phyloP scores from a whole-genome alignment of 441 rosid genomes.

The Croton laevigatus region DNA sequence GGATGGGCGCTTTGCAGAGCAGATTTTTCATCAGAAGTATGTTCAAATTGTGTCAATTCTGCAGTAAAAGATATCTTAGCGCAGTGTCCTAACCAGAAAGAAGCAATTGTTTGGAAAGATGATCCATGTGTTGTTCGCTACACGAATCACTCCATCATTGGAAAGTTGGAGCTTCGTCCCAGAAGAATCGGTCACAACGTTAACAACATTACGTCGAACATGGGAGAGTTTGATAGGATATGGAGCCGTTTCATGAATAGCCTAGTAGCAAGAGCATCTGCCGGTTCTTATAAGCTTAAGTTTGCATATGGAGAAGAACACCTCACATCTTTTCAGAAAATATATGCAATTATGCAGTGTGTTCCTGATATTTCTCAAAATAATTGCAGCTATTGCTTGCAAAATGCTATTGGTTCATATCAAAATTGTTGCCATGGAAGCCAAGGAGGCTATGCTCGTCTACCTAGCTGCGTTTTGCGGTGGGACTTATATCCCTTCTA shows the following conservation, averaged over 20 bases:
- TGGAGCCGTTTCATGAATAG: slow-evolving; percentile 13
- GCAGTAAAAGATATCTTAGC: slow-evolving; percentile 24
- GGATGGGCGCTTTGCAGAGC: slow-evolving; percentile 36
- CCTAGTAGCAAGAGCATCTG: slow-evolving; percentile 13
- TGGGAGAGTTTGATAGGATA: neutral
- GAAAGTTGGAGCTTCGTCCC: slow-evolving; percentile 22
- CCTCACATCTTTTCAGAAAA: too few relatives aligned
- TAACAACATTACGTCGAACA: neutral
- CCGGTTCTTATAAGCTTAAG: neutral
- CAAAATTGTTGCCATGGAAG: neutral
- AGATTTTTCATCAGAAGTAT: slow-evolving; percentile 33
- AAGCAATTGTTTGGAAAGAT: slow-evolving; percentile 36
- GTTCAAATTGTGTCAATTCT: slow-evolving; percentile 34
- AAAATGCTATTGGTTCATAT: neutral
- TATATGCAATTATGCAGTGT: neutral
- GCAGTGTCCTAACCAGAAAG: slow-evolving; percentile 33
- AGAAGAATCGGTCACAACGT: neutral
- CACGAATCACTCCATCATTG: slow-evolving; percentile 31
- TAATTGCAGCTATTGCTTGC: neutral
- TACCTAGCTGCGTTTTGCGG: too few relatives aligned
- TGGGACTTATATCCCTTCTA: too few relatives aligned
- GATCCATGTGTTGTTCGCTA: slow-evolving; percentile 42
- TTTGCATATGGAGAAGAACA: neutral
- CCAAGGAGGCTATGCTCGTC: neutral
- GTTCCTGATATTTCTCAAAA: neutral